Percentiles rank a stretch among this genome's conserved stretches.
Evolutionary conservation across 2,329 filamentous ascomycete genomes (phyloP).

Genomic region (Aureobasidium pullulans): DNA sequence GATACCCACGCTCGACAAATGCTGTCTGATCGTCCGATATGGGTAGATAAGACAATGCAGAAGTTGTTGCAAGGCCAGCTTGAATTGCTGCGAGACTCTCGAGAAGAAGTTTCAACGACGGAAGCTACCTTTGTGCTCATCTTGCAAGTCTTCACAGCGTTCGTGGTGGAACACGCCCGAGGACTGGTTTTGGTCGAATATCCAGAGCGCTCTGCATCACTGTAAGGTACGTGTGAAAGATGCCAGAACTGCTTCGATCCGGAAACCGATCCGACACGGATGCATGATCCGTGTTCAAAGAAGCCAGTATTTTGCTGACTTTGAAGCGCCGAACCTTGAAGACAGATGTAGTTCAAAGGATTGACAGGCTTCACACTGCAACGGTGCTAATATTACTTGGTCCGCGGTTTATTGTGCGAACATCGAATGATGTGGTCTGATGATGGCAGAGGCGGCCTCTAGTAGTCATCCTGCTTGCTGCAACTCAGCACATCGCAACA

Average conservation of each 20-base stretch:
- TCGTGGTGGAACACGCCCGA: too few species aligned
- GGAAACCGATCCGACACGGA: not conserved
- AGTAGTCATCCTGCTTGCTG: not conserved
- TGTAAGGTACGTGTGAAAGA: too few species aligned
- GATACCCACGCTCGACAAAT: too few species aligned
- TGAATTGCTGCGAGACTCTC: too few species aligned
- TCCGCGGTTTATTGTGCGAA: not conserved
- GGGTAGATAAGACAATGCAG: too few species aligned
- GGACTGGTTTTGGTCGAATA: too few species aligned
- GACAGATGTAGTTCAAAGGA: not conserved
- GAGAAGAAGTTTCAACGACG: too few species aligned
- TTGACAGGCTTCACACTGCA: not conserved
- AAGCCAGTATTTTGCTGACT: not conserved
- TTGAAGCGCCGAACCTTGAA: not conserved
- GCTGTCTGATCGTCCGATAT: too few species aligned
- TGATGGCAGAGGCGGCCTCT: not conserved
- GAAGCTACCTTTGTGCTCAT: too few species aligned
- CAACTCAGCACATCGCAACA: not conserved
- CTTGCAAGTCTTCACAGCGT: too few species aligned
- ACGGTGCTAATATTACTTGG: not conserved
- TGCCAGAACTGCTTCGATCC: not conserved
- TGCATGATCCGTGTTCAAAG: not conserved
- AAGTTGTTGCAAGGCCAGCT: too few species aligned
- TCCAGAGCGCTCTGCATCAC: too few species aligned
- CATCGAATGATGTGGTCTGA: constrained; percentile 1